phyloP scores from a whole-genome alignment of 805 yeast species.

The Zygosaccharomyces rouxii region DNA sequence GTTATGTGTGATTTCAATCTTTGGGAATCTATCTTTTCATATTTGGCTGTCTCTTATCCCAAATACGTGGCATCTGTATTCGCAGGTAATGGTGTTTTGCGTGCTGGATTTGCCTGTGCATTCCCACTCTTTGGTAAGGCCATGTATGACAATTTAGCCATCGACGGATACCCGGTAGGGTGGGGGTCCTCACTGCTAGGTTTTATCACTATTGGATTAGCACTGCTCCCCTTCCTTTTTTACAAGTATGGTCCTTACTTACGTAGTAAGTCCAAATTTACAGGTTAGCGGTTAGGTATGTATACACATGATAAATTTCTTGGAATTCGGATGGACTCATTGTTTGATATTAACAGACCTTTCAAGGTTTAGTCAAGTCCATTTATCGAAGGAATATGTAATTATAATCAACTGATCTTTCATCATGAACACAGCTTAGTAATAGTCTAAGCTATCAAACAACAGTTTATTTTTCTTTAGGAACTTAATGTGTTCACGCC shows the following conservation, averaged over 20 bases:
- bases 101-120: conserved; percentile 51
- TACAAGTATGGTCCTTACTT: conserved; percentile 43
- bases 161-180: conserved; percentile 50
- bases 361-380: too few species aligned
- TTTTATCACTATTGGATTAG: conserved; percentile 41
- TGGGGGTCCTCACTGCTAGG: conserved; percentile 55
- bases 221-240: conserved; percentile 45
- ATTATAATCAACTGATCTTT: too few species aligned
- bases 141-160: conserved; percentile 50
- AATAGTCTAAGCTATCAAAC: too few species aligned
- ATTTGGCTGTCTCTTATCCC: conserved; percentile 46
- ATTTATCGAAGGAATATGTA: too few species aligned
- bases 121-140: conserved; percentile 63
- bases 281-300: conserved; percentile 15
- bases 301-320: neutral
- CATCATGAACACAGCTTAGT: too few species aligned
- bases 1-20: conserved; percentile 40
- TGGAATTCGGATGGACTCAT: neutral
- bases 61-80: conserved; percentile 53
- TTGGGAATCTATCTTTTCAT: conserved; percentile 51
- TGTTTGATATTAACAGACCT: too few species aligned
- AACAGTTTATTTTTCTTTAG: too few species aligned
- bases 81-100: conserved; percentile 51
- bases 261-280: conserved; percentile 42
- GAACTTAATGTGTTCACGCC: too few species aligned